Percentiles rank a stretch among this genome's conserved stretches.
These are phyloP conservation scores for Sugiyamaella boreocaroliniensis DNA, from an alignment of 805 yeast species.

Conservation along the genomic window DNA sequence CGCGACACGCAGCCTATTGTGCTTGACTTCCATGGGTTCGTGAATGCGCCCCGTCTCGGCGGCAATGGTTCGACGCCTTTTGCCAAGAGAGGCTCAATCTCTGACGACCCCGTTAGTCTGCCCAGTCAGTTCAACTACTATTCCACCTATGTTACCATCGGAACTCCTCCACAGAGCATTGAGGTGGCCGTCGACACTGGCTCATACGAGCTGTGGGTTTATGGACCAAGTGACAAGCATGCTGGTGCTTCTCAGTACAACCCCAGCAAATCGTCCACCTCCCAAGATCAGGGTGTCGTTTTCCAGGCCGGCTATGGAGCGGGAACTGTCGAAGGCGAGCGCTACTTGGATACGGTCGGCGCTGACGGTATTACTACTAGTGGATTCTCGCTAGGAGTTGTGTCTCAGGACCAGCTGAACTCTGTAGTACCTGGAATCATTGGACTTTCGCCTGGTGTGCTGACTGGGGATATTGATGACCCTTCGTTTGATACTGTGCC, in stretches of 20 bases:
- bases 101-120: neutral
- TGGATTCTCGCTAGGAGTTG: slow-evolving; percentile 15
- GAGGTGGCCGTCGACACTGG: slow-evolving; percentile 61
- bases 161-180: slow-evolving; percentile 49
- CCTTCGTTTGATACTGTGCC: slow-evolving; percentile 59
- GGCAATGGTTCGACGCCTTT: neutral
- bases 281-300: slow-evolving; percentile 12
- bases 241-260: slow-evolving; percentile 2
- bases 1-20: neutral
- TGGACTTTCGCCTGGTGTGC: neutral
- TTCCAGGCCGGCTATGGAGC: slow-evolving; percentile 31
- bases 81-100: neutral
- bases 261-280: slow-evolving; percentile 12
- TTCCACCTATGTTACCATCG: slow-evolving; percentile 32
- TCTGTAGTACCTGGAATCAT: slow-evolving; percentile 11
- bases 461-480: slow-evolving; percentile 38
- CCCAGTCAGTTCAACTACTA: slow-evolving; percentile 3
- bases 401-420: slow-evolving; percentile 36
- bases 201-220: slow-evolving; percentile 55
- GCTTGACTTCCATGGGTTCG: neutral
- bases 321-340: slow-evolving; percentile 39
- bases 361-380: slow-evolving; percentile 42
- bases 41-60: neutral
- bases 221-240: neutral
- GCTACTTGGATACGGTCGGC: slow-evolving; percentile 52